Conservation (phyloP, 768 basidiomycete species). For the Paxillus ammoniavirescens region DNA sequence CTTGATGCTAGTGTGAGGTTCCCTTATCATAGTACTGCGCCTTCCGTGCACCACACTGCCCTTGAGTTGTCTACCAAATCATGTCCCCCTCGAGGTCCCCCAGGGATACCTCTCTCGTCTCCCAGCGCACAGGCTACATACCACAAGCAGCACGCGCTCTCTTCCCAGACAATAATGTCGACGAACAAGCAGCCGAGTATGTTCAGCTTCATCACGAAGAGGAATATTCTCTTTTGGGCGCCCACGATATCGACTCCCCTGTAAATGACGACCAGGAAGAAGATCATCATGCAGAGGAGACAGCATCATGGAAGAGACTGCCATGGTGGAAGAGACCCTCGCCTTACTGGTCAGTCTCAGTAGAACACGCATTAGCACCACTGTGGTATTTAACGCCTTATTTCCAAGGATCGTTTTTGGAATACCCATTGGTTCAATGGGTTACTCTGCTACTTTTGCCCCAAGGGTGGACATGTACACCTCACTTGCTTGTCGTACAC, state of each 20-base stretch:
- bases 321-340: constrained; percentile 82
- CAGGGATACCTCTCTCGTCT: constrained; percentile 21
- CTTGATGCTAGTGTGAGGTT: no score
- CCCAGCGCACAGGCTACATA: constrained; percentile 18
- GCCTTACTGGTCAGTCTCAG: constrained; percentile 58
- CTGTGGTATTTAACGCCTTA: not conserved
- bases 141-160: constrained; percentile 35
- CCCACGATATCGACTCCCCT: constrained; percentile 6
- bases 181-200: constrained; percentile 46
- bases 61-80: not conserved
- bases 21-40: no score
- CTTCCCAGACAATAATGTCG: constrained; percentile 44
- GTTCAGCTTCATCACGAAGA: constrained; percentile 34
- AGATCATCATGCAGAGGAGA: constrained; percentile 27
- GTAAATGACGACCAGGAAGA: constrained; percentile 23
- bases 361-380: not conserved
- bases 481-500: constrained; percentile 65
- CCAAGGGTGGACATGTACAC: constrained; percentile 76
- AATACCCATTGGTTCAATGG: constrained; percentile 55
- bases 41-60: no score
- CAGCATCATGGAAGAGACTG: constrained; percentile 27
- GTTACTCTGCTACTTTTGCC: constrained; percentile 56
- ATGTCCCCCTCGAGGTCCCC: constrained; percentile 15
- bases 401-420: constrained; percentile 53
- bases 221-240: constrained; percentile 34